Evolutionary conservation across 2,329 filamentous ascomycete genomes (phyloP).

Genomic region (Alternaria atra): DNA sequence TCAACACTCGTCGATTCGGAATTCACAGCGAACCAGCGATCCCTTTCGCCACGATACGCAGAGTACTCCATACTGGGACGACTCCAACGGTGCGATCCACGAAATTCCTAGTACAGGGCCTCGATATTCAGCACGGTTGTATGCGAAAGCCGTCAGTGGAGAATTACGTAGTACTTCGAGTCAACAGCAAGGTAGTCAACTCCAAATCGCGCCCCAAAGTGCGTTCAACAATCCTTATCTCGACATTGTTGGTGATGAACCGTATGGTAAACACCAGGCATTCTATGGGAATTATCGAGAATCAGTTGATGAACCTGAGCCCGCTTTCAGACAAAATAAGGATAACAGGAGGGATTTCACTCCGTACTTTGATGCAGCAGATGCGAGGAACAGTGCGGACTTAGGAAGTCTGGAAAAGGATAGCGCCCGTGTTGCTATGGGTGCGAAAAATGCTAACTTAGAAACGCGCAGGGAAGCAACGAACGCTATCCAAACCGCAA

Average conservation of each 20-base stretch:
- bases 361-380: neutral
- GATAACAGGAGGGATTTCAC: neutral
- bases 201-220: neutral
- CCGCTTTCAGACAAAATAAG: neutral
- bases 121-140: neutral
- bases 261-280: neutral
- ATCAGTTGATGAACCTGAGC: too few relatives aligned
- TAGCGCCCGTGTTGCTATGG: neutral
- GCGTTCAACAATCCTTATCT: neutral
- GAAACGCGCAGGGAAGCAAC: neutral
- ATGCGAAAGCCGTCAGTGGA: neutral
- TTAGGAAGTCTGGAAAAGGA: neutral
- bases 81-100: constrained; percentile 7
- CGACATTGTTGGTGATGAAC: neutral
- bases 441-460: neutral
- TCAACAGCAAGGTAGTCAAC: neutral
- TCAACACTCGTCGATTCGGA: neutral
- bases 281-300: neutral
- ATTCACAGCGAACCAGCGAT: neutral
- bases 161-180: neutral
- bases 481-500: neutral
- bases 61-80: constrained; percentile 3
- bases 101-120: neutral
- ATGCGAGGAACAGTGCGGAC: neutral
- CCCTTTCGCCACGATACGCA: neutral